Evolutionary conservation across 768 basidiomycete genomes (phyloP), one percentile per base, ranked within the genome.

Genomic region (Lactifluus pinguis): DNA sequence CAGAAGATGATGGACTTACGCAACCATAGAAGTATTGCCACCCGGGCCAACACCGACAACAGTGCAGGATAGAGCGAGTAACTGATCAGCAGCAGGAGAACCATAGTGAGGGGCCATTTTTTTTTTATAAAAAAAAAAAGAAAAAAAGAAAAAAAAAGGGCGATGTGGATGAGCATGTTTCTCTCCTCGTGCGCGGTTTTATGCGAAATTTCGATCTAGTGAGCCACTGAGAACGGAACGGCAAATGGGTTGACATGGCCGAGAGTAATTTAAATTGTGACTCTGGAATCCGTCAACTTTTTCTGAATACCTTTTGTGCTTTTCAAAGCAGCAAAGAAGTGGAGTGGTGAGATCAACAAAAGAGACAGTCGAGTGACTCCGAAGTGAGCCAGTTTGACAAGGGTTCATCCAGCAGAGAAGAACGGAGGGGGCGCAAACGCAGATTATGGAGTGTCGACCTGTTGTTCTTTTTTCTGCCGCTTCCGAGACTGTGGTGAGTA

Each of bases 21-120:
- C 89, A 39, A 92, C 76, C 84, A 92, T 87, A 42, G 84, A 81
- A 2, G 89, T 92, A 15, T 85, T 85, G 7, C 89, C 89, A 3
- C 89, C 88, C 17, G 86, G 84, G 32, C 88, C 88, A 41, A 87
- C 85, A 13, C 89, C 89, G n/a, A 90, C 85, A 42, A 70, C 69
- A 3, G 68, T 67, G 65, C 68, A 88, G 15, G 86, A 81, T 47
- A 90, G 70, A 7, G 83, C 79, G 47, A 86, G 70, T 63, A 83
- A 76, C 57, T 79, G 78, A 73, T 83, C 71, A 1, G 68, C 42
- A 51, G 65, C 11, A n/a, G 71, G 71, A n/a, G 66, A 50, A 2
- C 67, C 60, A 55, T 63, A 69, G 47, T 71, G 67, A 62, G 66
- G 69, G 55, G 62, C 58, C 65, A 68, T 67, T 63, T 59, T 45